Conservation (phyloP, 306 rosid genomes). For the Glycine soja region DNA sequence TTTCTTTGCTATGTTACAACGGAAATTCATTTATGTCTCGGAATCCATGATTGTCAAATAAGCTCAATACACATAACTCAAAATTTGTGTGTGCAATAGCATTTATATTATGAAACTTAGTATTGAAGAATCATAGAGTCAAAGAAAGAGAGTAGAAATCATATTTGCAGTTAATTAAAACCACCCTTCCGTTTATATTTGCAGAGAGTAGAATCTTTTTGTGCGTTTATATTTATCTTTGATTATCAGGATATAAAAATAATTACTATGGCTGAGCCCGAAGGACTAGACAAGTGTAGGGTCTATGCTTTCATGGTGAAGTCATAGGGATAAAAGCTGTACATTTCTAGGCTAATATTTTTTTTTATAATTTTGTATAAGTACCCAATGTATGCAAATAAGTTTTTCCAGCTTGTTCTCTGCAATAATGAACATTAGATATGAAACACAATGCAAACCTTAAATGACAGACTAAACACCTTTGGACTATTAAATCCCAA, state of each 20-base stretch:
- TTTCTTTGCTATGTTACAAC: slow-evolving; percentile 6
- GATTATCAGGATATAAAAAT: too few species aligned
- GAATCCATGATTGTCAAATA: slow-evolving; percentile 31
- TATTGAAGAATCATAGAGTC: slow-evolving; percentile 21
- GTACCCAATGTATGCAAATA: too few species aligned
- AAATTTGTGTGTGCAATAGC: background rate
- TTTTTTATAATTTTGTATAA: too few species aligned
- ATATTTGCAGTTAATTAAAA: slow-evolving; percentile 26
- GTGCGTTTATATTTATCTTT: too few species aligned
- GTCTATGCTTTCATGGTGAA: too few species aligned
- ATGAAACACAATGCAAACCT: slow-evolving; percentile 26
- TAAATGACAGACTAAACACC: slow-evolving; percentile 27
- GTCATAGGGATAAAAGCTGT: too few species aligned
- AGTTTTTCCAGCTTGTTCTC: too few species aligned
- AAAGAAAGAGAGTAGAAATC: background rate
- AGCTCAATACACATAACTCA: slow-evolving; percentile 1
- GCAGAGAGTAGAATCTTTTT: too few species aligned
- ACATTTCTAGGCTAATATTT: too few species aligned
- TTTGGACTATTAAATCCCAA: slow-evolving; percentile 1
- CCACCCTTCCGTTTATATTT: too few species aligned
- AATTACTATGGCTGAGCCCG: too few species aligned
- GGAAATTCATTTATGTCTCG: slow-evolving; percentile 12
- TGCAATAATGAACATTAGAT: background rate
- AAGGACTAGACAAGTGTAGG: too few species aligned
- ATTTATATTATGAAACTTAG: slow-evolving; percentile 13